These are phyloP conservation scores for Circinella minor DNA, from an alignment of 371 early-diverging fungal species.

Conservation along the genomic window DNA sequence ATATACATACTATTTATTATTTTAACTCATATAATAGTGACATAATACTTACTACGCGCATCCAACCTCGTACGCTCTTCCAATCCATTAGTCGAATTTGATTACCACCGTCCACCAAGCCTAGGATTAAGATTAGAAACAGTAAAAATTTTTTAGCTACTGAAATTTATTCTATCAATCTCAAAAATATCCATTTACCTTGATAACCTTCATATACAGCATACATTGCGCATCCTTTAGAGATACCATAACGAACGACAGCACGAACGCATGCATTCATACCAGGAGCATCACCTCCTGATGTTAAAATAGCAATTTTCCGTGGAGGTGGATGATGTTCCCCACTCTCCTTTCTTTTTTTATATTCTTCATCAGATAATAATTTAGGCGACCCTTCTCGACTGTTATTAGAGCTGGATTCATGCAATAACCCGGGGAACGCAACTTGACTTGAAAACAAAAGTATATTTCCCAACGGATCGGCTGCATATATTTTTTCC, in stretches of 20 bases:
- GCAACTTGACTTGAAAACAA: constrained; percentile 65
- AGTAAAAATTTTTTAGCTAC: neutral
- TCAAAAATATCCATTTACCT: constrained; percentile 49
- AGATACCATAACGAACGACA: constrained; percentile 89
- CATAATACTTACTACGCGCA: constrained; percentile 67
- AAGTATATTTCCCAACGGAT: constrained; percentile 80
- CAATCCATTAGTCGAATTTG: constrained; percentile 89
- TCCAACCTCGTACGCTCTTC: constrained; percentile 90
- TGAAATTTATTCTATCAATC: neutral
- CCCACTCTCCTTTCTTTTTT: no score
- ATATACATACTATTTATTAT: neutral
- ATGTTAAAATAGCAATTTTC: constrained; percentile 93
- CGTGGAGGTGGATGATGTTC: neutral
- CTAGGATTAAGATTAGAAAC: constrained; percentile 27
- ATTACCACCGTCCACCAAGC: constrained; percentile 91
- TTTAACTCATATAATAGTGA: neutral
- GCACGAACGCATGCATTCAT: constrained; percentile 99
- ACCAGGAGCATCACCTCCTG: constrained; percentile 99
- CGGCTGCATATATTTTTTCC: constrained; percentile 57
- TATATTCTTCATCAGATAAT: no score
- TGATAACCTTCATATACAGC: constrained; percentile 98
- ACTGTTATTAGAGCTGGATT: neutral
- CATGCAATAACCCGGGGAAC: constrained; percentile 11
- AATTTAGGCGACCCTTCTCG: constrained; percentile 1
- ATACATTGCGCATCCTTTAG: constrained; percentile 85